Base-by-base conservation (phyloP, 768 basidiomycete species). In the Suillus subluteus region DNA sequence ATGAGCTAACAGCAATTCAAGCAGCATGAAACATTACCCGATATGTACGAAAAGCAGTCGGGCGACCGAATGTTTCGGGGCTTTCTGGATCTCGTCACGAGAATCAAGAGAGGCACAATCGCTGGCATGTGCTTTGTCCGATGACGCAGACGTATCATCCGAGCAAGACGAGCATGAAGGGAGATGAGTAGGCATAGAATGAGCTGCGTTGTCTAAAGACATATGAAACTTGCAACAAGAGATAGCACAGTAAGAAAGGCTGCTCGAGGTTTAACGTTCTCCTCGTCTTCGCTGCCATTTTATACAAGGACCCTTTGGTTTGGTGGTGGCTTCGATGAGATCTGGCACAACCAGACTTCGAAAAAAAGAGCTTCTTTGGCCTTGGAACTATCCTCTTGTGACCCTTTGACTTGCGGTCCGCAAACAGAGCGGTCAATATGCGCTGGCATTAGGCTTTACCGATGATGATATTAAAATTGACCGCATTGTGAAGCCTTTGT, bases 31-130 rank as follows among this genome's bases (percentile, higher is more conserved):
- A 23, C 26, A 72, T 66, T 77, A 91, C 91, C 91, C 91, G 68
- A 91, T 82, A 75, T 92, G 91, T 30, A 88, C 84, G 55, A 86
- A 75, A 61, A 91, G 79, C 63, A 91, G 83, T 37, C 85, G 85
- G 32, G 81, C 66, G 1, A 86, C 87, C 5, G 91, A 89, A 52
- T 89, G 76, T 1, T 32, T 44, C 46, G 41, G 52, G 40, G n/a
- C 23, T 18, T 69, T 66, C 26, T 70, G 67, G 50, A 64, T 68
- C 58, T 74, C 70, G 38, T 62, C 59, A 23, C 66, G 56, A 43
- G 70, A 78, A 15, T 41, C 70, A n/a, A 74, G 41, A 61, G 74
- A 69, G 63, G 67, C 62, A n/a, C 74, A 68, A 61, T 79, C 76
- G 40, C 62, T 58, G 54, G 70, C 67, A 54, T 38, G 64, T 37